These are phyloP conservation scores for Neonectria neomacrospora DNA, from an alignment of 2,329 filamentous ascomycete genomes.

Conservation along the genomic window DNA sequence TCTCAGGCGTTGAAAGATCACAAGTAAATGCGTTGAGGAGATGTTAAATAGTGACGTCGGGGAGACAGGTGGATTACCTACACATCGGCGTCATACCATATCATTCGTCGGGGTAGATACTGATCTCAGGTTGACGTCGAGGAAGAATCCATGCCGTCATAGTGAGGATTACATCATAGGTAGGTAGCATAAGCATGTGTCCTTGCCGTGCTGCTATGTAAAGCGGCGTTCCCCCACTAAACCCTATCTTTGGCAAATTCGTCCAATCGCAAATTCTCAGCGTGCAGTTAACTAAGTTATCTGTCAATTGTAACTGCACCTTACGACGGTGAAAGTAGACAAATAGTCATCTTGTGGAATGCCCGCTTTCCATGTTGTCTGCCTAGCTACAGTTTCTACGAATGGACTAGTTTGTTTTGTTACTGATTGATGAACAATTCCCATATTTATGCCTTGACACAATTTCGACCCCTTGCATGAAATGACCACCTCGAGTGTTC, in stretches of 20 bases:
- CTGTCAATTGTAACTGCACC: background rate
- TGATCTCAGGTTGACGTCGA: slow-evolving; percentile 43
- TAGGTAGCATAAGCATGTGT: slow-evolving; percentile 22
- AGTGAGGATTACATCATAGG: slow-evolving; percentile 42
- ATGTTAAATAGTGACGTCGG: slow-evolving; percentile 9
- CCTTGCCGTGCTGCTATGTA: background rate
- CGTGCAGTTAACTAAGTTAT: too few relatives aligned
- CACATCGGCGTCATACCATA: background rate
- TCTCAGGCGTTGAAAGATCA: background rate
- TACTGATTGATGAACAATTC: background rate
- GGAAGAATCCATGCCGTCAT: slow-evolving; percentile 43
- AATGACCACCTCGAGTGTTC: too few relatives aligned
- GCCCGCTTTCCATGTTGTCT: too few relatives aligned
- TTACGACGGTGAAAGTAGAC: background rate
- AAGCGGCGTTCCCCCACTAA: background rate
- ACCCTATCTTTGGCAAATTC: background rate
- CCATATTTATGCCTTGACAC: slow-evolving; percentile 15
- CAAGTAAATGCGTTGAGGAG: background rate
- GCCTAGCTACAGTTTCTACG: too few relatives aligned
- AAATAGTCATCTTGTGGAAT: background rate
- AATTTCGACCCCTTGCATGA: background rate
- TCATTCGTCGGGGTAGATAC: background rate
- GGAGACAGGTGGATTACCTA: background rate
- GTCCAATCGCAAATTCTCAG: too few relatives aligned
- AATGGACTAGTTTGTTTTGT: slow-evolving; percentile 1